Percentiles rank a stretch among this genome's conserved stretches.
phyloP scores from a whole-genome alignment of 257 asterid species.

The Galeopsis tetrahit region DNA sequence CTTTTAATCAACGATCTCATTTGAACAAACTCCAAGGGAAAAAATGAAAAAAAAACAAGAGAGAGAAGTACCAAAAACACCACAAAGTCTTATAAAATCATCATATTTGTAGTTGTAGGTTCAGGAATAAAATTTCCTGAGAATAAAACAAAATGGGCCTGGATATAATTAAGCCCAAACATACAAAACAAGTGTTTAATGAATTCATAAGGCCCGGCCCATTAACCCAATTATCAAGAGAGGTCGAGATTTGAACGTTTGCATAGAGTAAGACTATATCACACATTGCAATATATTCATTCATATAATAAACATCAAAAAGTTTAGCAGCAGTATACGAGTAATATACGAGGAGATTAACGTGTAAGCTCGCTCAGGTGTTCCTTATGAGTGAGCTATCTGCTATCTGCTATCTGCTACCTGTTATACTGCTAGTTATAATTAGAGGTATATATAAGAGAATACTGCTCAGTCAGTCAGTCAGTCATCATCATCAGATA shows the following conservation, averaged over 20 bases:
- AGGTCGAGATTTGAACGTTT: not conserved
- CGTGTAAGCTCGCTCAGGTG: not conserved
- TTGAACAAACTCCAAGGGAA: too few relatives aligned
- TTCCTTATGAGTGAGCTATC: not conserved
- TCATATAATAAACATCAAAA: not conserved
- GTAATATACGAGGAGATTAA: not conserved
- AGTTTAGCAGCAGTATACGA: not conserved
- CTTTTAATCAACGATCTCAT: too few relatives aligned
- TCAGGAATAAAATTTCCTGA: not conserved
- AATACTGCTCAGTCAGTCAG: constrained; percentile 38
- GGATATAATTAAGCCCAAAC: not conserved
- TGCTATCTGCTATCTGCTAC: not conserved
- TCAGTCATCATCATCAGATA: constrained; percentile 67
- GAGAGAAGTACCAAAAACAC: too few relatives aligned
- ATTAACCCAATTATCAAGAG: not conserved
- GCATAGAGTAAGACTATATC: not conserved
- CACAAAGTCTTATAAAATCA: too few relatives aligned
- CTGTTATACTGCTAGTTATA: not conserved
- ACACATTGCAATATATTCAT: not conserved
- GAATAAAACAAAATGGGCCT: not conserved
- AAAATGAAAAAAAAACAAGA: too few relatives aligned
- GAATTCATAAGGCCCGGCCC: not conserved
- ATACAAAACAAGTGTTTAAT: not conserved
- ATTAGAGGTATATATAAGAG: not conserved
- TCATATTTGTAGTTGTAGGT: not conserved